phyloP scores from a whole-genome alignment of 805 yeast species.

The Candida rishiriensis region DNA sequence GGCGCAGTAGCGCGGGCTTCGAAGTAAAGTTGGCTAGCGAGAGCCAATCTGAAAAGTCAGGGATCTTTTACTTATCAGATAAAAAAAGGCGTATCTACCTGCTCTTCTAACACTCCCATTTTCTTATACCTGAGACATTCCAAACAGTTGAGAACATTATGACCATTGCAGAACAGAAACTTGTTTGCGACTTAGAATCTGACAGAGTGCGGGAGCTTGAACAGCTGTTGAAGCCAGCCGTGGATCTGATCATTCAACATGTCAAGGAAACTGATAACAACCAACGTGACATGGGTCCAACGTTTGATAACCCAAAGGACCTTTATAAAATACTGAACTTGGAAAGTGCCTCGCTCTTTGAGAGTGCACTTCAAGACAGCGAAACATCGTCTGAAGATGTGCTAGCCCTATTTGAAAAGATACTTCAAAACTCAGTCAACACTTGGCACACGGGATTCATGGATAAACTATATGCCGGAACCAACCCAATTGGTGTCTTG shows the following conservation, averaged over 20 bases:
- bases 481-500: slow-evolving; percentile 77
- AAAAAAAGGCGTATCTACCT: too few species aligned
- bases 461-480: slow-evolving; percentile 82
- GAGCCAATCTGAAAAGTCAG: too few species aligned
- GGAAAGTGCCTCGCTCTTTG: slow-evolving; percentile 28
- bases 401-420: slow-evolving; percentile 45
- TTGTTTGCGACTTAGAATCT: slow-evolving; percentile 36
- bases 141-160: neutral
- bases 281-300: slow-evolving; percentile 45
- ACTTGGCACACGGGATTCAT: slow-evolving; percentile 87
- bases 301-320: slow-evolving; percentile 43
- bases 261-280: slow-evolving; percentile 44
- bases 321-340: slow-evolving; percentile 35
- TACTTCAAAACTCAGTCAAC: slow-evolving; percentile 64
- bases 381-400: slow-evolving; percentile 34
- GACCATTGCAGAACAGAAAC: neutral
- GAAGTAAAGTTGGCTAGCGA: too few species aligned
- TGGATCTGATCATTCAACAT: slow-evolving; percentile 49
- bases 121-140: too few species aligned
- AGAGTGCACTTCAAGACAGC: slow-evolving; percentile 13
- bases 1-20: too few species aligned
- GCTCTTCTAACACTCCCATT: too few species aligned
- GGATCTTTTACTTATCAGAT: too few species aligned
- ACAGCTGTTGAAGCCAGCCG: slow-evolving; percentile 43
- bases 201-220: slow-evolving; percentile 57